Conservation (phyloP, 352 stramenopile genomes). For the Globisporangium perplexum region DNA sequence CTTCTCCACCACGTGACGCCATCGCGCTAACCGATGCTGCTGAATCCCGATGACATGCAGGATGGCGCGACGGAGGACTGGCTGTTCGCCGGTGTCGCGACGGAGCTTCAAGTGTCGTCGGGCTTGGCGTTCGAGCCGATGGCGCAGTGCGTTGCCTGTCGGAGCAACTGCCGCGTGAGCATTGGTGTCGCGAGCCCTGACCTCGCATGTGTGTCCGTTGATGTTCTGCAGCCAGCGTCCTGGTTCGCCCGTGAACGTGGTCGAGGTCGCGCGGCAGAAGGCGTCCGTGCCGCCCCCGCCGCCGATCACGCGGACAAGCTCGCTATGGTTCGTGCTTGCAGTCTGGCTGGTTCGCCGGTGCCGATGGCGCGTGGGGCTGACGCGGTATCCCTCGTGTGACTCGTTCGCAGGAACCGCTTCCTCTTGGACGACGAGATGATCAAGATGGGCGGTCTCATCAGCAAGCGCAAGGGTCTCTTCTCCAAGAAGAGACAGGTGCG, state of each 20-base stretch:
- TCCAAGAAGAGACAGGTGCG: conserved; percentile 81
- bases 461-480: conserved; percentile 86
- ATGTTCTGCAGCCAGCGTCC: conserved; percentile 21
- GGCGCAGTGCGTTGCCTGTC: conserved; percentile 35
- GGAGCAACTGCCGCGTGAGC: not conserved
- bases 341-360: not conserved
- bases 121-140: conserved; percentile 64
- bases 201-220: not conserved
- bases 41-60: conserved; percentile 14
- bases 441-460: conserved; percentile 80
- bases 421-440: conserved; percentile 85
- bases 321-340: conserved; percentile 41
- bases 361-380: not conserved
- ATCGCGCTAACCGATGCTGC: not conserved
- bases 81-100: conserved; percentile 84
- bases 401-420: conserved; percentile 55
- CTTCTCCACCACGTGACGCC: not conserved
- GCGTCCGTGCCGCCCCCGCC: conserved; percentile 52
- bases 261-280: conserved; percentile 78
- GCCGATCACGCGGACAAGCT: conserved; percentile 62
- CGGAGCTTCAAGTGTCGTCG: conserved; percentile 83
- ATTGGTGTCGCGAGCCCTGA: not conserved
- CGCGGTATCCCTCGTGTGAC: too few species aligned
- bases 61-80: conserved; percentile 86
- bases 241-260: conserved; percentile 43